Evolutionary conservation across 495 filamentous ascomycete genomes (phyloP), one percentile per base, ranked within the genome.

Genomic region (Stereocaulon alpinum): DNA sequence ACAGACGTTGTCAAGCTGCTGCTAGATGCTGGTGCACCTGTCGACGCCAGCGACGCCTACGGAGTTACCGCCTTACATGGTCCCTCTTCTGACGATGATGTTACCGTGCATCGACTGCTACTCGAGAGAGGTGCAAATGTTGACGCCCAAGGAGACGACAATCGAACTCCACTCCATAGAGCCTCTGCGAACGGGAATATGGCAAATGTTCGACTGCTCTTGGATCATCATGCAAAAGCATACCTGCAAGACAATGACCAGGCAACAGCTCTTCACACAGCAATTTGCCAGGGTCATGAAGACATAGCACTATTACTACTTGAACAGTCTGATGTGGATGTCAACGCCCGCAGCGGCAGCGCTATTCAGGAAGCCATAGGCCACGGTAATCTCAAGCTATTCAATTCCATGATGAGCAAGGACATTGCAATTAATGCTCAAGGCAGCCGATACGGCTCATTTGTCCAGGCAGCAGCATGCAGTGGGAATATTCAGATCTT

Each of bases 381-480:
- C 12, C 27, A 22, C 4, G 48, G 47, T 17, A 29, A 40, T 30
- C 5, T 37, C 2, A 48, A 48, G 44, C 44, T 48, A 2, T 37
- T 37, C 34, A 37, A 37, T 37, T 37, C 34, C 7, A 10, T 37
- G 34, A 37, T 37, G 34, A 37, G 34, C 34, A 37, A 37, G 34
- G 12, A 37, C 5, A 7, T 37, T 12, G 7, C 34, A 37, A 37
- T 37, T 12, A 37, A 9, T 12, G 34, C 34, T 37, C 7, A 37
- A 37, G 34, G 34, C 34, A 37, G 34, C 34, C 7, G 34, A 0
- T 37, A 70, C 58, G 70, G 68, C 47, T 69, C 70, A 11, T 71
- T 72, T 0, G 65, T 74, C 34, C 70, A 71, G 47, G 68, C 68
- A 7, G 73, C 74, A 24, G 69, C 66, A 56, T 59, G 59, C 5